A percentile compares a stretch with the other conserved stretches of the same genome.
Conservation (phyloP, 2,329 filamentous ascomycete species). For the Mycocentrospora acerina region DNA sequence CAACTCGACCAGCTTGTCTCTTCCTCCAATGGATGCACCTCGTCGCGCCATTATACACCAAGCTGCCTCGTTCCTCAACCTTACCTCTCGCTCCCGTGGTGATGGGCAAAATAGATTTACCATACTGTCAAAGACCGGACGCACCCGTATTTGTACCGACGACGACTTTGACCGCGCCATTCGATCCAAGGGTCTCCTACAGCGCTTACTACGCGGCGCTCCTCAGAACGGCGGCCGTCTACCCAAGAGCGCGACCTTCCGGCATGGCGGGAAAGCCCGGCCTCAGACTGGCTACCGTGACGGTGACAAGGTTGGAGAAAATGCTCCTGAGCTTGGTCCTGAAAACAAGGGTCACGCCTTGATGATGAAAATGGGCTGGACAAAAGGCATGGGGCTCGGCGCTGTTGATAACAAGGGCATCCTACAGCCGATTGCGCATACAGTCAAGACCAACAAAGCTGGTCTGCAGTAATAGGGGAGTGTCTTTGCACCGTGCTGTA, state of each 20-base stretch:
- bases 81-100: slow-evolving; percentile 84
- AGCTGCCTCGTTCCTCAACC: slow-evolving; percentile 69
- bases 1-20: slow-evolving; percentile 57
- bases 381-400: slow-evolving; percentile 79
- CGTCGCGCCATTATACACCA: slow-evolving; percentile 79
- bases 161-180: slow-evolving; percentile 52
- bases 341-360: slow-evolving; percentile 84
- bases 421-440: slow-evolving; percentile 78
- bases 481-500: no score
- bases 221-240: slow-evolving; percentile 9
- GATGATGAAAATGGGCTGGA: slow-evolving; percentile 98
- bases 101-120: slow-evolving; percentile 72
- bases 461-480: slow-evolving; percentile 67
- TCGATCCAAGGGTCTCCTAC: slow-evolving; percentile 51
- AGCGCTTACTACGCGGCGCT: slow-evolving; percentile 37
- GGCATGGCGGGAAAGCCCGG: slow-evolving; percentile 14
- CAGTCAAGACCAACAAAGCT: slow-evolving; percentile 83
- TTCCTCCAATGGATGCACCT: slow-evolving; percentile 82
- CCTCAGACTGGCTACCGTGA: slow-evolving; percentile 62
- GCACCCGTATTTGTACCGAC: slow-evolving; percentile 64
- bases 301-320: slow-evolving; percentile 83
- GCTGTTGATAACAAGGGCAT: slow-evolving; percentile 84
- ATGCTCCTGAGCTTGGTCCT: slow-evolving; percentile 77
- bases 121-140: slow-evolving; percentile 71
- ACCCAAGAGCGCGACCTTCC: slow-evolving; percentile 12